Base-by-base conservation (phyloP, 306 rosid genomes). In the Acacia acuminata region DNA sequence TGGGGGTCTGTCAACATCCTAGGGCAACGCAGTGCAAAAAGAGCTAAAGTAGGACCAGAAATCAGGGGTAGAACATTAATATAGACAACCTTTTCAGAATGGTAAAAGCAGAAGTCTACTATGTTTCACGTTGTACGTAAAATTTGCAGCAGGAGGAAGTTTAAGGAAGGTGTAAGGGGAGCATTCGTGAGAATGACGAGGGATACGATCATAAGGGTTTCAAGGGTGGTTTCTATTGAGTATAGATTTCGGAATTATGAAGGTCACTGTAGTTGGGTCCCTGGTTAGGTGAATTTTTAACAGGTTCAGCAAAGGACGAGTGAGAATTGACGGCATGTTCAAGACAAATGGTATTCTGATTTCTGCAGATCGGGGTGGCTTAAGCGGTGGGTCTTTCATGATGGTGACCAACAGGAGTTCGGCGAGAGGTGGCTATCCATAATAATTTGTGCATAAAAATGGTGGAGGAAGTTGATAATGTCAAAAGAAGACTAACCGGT, bases 11-110 rank as follows among this genome's bases (percentile, higher is more conserved):
- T 86, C 27, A 74, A 77, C 22, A 20, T 47, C 16, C 7, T 83
- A 20, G 85, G 74, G 79, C 10, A 55, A 73, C 89, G 77, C 61
- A 82, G 77, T 87, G 76, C 88, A 7, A 94, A 94, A 87, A 85
- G 92, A 84, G 65, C 84, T 88, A 94, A 82, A 88, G 76, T 84
- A 0, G 85, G 73, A 73, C 81, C 82, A 36, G 88, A 82, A 71
- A 82, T 79, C 64, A 67, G 61, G 43, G 85, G 91, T 36, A 80
- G 81, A 74, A 36, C 34, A 66, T 75, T 79, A 34, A 74, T 71
- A 53, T 44, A 74, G 45, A 36, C 30, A 42, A 53, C 25, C 19
- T 24, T 38, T 43, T 78, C 20, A 19, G 40, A 72, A 51, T 50
- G 83, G 80, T 73, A 17, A 20, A 71, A 64, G 66, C 45, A 70